A percentile compares a stretch with the other conserved stretches of the same genome.
These are phyloP conservation scores for Phytophthora hibernalis DNA, from an alignment of 352 stramenopile species.

Conservation along the genomic window DNA sequence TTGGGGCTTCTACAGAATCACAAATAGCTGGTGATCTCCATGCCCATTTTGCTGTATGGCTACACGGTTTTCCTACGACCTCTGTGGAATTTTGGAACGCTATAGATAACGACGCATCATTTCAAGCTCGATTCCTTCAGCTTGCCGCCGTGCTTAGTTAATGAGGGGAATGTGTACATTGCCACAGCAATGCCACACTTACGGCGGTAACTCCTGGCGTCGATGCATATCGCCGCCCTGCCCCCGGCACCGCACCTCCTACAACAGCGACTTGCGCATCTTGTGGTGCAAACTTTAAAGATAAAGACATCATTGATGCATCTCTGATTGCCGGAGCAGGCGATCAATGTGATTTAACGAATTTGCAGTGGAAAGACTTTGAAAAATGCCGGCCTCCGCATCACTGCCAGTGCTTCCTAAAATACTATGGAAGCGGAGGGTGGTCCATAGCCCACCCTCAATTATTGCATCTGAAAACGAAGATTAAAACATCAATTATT, in stretches of 20 bases:
- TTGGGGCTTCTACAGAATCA: slow-evolving; percentile 32
- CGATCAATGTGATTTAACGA: neutral
- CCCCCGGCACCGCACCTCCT: slow-evolving; percentile 1
- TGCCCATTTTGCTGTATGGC: slow-evolving; percentile 37
- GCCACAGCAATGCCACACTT: neutral
- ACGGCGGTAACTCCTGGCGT: neutral
- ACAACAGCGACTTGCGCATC: neutral
- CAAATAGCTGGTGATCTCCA: slow-evolving; percentile 37
- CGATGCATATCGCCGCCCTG: slow-evolving; percentile 12
- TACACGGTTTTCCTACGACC: slow-evolving; percentile 34
- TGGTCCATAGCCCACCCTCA: too few relatives aligned
- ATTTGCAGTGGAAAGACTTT: slow-evolving; percentile 2
- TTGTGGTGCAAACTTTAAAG: neutral
- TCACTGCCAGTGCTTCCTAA: too few relatives aligned
- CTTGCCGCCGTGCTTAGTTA: neutral
- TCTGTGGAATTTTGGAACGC: neutral
- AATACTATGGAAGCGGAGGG: too few relatives aligned
- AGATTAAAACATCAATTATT: too few relatives aligned
- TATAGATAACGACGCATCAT: neutral
- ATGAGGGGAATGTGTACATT: neutral
- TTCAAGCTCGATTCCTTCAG: too few relatives aligned
- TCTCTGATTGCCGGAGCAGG: neutral
- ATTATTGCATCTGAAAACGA: too few relatives aligned
- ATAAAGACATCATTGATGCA: slow-evolving; percentile 16
- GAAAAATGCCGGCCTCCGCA: slow-evolving; percentile 8